Conservation (phyloP, 768 basidiomycete genomes). For the Obba rivulosa region DNA sequence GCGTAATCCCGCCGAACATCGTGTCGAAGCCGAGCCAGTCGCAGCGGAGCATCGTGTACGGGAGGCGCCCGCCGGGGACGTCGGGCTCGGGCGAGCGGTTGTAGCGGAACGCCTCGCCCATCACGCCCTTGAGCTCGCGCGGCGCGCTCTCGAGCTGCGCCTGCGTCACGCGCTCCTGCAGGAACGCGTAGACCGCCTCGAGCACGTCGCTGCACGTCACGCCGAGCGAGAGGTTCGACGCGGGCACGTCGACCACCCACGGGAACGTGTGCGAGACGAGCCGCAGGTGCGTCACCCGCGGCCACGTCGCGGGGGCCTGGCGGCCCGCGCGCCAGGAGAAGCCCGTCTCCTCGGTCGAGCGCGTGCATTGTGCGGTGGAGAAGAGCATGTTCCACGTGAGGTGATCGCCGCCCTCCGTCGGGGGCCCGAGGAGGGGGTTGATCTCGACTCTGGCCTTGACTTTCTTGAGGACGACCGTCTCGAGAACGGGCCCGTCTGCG, state of each 20-base stretch:
- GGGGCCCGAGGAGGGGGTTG: slow-evolving; percentile 58
- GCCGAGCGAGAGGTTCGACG: slow-evolving; percentile 39
- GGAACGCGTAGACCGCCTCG: slow-evolving; percentile 43
- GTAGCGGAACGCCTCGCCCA: slow-evolving; percentile 50
- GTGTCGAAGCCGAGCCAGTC: slow-evolving; percentile 60
- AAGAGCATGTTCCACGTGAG: slow-evolving; percentile 77
- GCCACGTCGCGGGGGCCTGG: slow-evolving; percentile 59
- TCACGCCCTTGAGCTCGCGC: slow-evolving; percentile 30
- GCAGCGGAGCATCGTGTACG: slow-evolving; percentile 55
- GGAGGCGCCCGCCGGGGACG: slow-evolving; percentile 66
- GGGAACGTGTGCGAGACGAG: slow-evolving; percentile 52
- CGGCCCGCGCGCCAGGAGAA: slow-evolving; percentile 68
- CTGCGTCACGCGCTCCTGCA: slow-evolving; percentile 47
- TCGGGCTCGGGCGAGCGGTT: slow-evolving; percentile 61
- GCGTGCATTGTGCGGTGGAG: slow-evolving; percentile 50
- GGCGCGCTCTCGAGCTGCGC: slow-evolving; percentile 46
- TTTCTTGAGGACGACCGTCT: slow-evolving; percentile 48
- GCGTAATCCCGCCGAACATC: slow-evolving; percentile 57
- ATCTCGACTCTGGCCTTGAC: slow-evolving; percentile 43
- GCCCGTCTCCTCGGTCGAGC: slow-evolving; percentile 52
- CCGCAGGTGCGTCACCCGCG: slow-evolving; percentile 46
- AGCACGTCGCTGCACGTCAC: slow-evolving; percentile 67
- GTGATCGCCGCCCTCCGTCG: slow-evolving; percentile 37
- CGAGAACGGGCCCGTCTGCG: slow-evolving; percentile 66
- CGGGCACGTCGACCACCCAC: slow-evolving; percentile 47